Percentiles rank a stretch among this genome's conserved stretches.
These are phyloP conservation scores for Ormosia semicastrata DNA, from an alignment of 306 rosid species.

Conservation along the genomic window DNA sequence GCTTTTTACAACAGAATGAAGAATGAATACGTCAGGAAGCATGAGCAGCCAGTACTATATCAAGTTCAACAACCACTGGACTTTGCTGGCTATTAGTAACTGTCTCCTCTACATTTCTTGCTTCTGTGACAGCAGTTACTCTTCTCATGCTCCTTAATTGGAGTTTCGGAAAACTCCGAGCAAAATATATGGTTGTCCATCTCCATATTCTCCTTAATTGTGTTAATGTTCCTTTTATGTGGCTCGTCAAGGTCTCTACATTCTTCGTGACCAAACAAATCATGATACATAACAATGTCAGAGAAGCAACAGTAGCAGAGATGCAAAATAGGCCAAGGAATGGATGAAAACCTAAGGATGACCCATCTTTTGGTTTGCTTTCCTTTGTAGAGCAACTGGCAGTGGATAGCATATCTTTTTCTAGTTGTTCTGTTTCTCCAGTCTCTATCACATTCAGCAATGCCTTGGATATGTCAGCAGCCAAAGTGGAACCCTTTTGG, in stretches of 20 bases:
- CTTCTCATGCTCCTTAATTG: not conserved
- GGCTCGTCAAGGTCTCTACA: slow-evolving; percentile 11
- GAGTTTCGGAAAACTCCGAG: not conserved
- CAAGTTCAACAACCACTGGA: slow-evolving; percentile 11
- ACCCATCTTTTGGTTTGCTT: not conserved
- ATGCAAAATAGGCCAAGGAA: slow-evolving; percentile 24
- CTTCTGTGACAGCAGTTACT: not conserved
- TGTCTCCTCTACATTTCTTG: slow-evolving; percentile 2
- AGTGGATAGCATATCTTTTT: slow-evolving; percentile 16
- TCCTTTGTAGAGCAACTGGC: not conserved
- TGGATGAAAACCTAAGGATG: slow-evolving; percentile 16
- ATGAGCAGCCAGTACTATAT: not conserved
- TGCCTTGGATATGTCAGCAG: slow-evolving; percentile 28
- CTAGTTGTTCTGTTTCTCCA: slow-evolving; percentile 26
- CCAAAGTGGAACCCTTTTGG: slow-evolving; percentile 18
- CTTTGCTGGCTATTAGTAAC: slow-evolving; percentile 10
- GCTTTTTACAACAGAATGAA: too few relatives aligned
- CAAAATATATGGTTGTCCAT: slow-evolving; percentile 1
- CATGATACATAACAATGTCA: not conserved
- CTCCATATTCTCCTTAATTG: slow-evolving; percentile 21
- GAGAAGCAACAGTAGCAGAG: slow-evolving; percentile 1
- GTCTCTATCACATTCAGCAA: slow-evolving; percentile 22
- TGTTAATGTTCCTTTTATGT: not conserved
- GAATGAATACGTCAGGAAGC: not conserved
- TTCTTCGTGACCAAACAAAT: slow-evolving; percentile 1